phyloP scores from a whole-genome alignment of 78 protist species.

The Mantamonas sphyraenae region DNA sequence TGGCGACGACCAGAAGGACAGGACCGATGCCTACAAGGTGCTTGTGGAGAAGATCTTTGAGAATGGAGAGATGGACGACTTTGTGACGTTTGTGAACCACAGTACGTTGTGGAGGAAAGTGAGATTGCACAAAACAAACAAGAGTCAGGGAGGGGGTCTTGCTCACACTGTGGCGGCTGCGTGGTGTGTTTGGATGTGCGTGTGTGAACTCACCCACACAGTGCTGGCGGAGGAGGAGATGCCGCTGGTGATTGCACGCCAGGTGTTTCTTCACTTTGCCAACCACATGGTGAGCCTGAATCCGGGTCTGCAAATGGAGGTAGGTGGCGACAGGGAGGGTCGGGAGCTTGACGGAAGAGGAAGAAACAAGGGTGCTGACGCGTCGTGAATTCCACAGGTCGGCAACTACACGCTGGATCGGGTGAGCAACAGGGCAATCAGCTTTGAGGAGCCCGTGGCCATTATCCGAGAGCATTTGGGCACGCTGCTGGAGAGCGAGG shows the following conservation, averaged over 20 bases:
- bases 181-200: too few species aligned
- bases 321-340: too few species aligned
- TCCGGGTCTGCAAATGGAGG: neutral
- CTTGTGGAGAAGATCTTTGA: neutral
- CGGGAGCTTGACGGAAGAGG: too few species aligned
- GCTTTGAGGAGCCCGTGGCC: constrained; percentile 20
- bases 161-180: too few species aligned
- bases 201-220: neutral
- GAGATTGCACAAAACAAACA: too few species aligned
- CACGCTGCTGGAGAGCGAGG: neutral
- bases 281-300: neutral
- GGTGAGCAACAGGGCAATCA: neutral
- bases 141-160: too few species aligned
- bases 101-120: too few species aligned
- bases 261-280: neutral
- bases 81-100: neutral
- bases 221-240: neutral
- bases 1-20: constrained; percentile 3
- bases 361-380: too few species aligned
- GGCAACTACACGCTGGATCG: neutral
- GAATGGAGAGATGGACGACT: neutral
- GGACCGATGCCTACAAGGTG: neutral
- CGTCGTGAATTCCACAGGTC: too few species aligned
- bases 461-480: constrained; percentile 1
- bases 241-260: neutral